A percentile compares a stretch with the other conserved stretches of the same genome.
Evolutionary conservation across 202 grass and related monocot species (phyloP).

Genomic region (Setaria italica): DNA sequence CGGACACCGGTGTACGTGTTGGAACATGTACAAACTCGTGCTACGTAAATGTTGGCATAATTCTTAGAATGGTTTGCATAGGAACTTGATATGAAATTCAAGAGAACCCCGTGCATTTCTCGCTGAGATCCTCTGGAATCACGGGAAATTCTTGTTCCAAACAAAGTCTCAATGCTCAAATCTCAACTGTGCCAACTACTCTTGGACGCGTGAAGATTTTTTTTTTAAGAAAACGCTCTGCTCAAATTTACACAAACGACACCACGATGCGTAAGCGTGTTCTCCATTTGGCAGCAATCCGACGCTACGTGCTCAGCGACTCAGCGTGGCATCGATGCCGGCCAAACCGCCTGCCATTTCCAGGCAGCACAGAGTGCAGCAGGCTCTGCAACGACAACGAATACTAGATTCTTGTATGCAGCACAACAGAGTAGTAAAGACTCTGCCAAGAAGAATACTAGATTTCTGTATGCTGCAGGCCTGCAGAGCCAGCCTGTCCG

Average conservation of each 20-base stretch:
- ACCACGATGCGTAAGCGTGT: not conserved
- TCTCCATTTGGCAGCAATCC: not conserved
- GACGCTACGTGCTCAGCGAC: not conserved
- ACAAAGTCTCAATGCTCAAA: not conserved
- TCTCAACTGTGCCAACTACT: not conserved
- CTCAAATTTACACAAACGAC: not conserved
- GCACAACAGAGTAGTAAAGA: not conserved
- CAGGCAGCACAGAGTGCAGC: not conserved
- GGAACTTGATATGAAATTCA: not conserved
- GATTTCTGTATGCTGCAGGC: slow-evolving; percentile 5
- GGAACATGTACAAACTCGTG: slow-evolving; percentile 40
- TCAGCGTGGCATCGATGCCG: not conserved
- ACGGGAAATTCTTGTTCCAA: not conserved
- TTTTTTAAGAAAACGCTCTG: not conserved
- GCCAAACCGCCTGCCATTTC: not conserved
- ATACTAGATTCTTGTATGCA: not conserved
- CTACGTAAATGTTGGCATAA: not conserved
- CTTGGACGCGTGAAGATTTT: not conserved
- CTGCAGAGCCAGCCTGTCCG: not conserved
- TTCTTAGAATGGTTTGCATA: not conserved
- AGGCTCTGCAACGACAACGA: not conserved
- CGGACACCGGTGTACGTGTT: not conserved
- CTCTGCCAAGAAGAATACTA: not conserved
- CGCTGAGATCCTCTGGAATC: not conserved
- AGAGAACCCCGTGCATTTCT: not conserved